Evolutionary conservation across 805 yeast species (phyloP), one percentile per base, ranked within the genome.

Genomic region (Cyberlindnera euphorbiae): DNA sequence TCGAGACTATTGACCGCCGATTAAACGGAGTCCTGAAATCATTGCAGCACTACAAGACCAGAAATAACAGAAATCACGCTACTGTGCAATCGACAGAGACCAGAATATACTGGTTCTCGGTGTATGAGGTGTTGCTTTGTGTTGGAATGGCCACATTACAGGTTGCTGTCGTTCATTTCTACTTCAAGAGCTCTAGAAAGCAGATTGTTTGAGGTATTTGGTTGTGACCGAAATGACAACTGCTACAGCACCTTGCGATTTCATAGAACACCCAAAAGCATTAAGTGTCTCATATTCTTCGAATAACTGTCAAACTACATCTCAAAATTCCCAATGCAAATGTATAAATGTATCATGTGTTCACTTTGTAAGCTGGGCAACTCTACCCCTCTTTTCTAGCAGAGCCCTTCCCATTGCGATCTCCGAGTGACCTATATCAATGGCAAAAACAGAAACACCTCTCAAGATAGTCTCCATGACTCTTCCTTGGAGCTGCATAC

Each of bases 31-130:
- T 83, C 43, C 64, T 71, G 49, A 71, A 71, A 47, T 66, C 79
- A 26, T 64, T 90, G 56, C 84, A 81, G 50, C 83, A 89, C 62
- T 88, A 89, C 69, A 83, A 79, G 63, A 79, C 94, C 10, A 81
- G 98, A 67, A 90, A 85, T 62, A 78, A 78, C 64, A 76, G 97
- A 65, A 90, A 90, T 65, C 93, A 86, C 60, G 76, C 82, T 36
- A 86, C 96, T 31, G 96, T 86, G 44, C 71, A 68, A 58, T 77
- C 86, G 33, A 86, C 95, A n/a, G 87, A 81, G 53, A 62, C 79
- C 13, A 77, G 95, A 58, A 75, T 86, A 42, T 79, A 82, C 58
- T 83, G 82, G 73, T 80, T 84, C 55, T 78, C 88, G 30, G 60
- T 85, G 35, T 67, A 81, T 45, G 89, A 82, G 57, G 82, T 82